A percentile compares a stretch with the other conserved stretches of the same genome.
Conservation (phyloP, 331 rosid genomes). For the Cydonia oblonga region DNA sequence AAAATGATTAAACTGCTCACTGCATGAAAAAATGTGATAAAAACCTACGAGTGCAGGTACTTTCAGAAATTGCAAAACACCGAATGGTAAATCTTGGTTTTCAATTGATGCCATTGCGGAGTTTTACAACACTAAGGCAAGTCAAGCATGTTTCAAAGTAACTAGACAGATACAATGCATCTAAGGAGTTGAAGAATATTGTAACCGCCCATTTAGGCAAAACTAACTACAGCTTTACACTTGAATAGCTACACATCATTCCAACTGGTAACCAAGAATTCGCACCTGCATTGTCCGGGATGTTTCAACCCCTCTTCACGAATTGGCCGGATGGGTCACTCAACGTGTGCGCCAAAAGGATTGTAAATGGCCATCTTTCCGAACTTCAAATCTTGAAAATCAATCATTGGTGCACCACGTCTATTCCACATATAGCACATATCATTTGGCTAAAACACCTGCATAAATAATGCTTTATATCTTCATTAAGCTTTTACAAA, state of each 20-base stretch:
- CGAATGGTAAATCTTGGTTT: not conserved
- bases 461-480: slow-evolving; percentile 3
- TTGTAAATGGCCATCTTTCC: not conserved
- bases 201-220: slow-evolving; percentile 19
- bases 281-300: slow-evolving; percentile 15
- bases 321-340: slow-evolving; percentile 9
- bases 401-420: no score
- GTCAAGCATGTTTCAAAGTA: not conserved
- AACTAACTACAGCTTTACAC: slow-evolving; percentile 34
- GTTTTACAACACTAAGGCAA: not conserved
- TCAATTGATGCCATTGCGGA: not conserved
- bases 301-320: slow-evolving; percentile 21
- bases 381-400: slow-evolving; percentile 25
- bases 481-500: slow-evolving; percentile 56
- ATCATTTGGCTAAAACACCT: slow-evolving; percentile 4
- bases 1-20: no score
- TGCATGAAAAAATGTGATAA: no score
- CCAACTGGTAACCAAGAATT: slow-evolving; percentile 10
- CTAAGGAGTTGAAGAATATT: not conserved
- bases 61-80: not conserved
- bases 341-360: not conserved
- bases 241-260: slow-evolving; percentile 16
- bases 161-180: not conserved
- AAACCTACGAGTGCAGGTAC: not conserved
- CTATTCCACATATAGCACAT: no score